Evolutionary conservation across 2,329 filamentous ascomycete genomes (phyloP).

Genomic region (Nemania abortiva): DNA sequence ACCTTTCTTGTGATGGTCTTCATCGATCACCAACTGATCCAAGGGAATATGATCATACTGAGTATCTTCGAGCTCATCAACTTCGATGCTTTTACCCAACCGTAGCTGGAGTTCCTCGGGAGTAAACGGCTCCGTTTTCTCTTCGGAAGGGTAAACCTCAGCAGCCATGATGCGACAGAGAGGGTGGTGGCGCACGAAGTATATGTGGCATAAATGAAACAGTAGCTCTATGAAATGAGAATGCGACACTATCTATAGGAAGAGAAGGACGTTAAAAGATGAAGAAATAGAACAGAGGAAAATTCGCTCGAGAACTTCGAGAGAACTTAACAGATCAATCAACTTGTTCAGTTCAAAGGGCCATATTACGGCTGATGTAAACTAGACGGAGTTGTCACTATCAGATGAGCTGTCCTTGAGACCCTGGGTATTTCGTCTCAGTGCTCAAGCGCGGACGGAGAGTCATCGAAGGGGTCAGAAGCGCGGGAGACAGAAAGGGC

Average conservation of each 20-base stretch:
- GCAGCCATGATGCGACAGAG: slow-evolving; percentile 57
- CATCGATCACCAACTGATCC: slow-evolving; percentile 64
- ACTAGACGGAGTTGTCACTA: slow-evolving; percentile 35
- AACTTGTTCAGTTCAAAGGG: slow-evolving; percentile 40
- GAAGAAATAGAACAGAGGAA: slow-evolving; percentile 33
- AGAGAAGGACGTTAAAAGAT: slow-evolving; percentile 31
- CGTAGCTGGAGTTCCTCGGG: slow-evolving; percentile 67
- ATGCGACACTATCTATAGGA: slow-evolving; percentile 21
- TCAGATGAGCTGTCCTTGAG: slow-evolving; percentile 53
- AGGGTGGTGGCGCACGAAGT: slow-evolving; percentile 30
- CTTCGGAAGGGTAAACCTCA: slow-evolving; percentile 60
- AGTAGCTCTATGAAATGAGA: slow-evolving; percentile 17
- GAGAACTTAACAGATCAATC: slow-evolving; percentile 38
- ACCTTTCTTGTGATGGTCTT: slow-evolving; percentile 65
- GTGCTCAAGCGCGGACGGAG: slow-evolving; percentile 41
- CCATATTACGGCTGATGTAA: slow-evolving; percentile 27
- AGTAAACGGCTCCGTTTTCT: slow-evolving; percentile 70
- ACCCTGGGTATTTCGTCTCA: slow-evolving; percentile 38
- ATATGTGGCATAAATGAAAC: slow-evolving; percentile 30
- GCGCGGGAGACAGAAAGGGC: slow-evolving; percentile 35
- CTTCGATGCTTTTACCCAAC: slow-evolving; percentile 58
- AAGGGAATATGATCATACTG: slow-evolving; percentile 63
- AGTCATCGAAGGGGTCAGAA: slow-evolving; percentile 51
- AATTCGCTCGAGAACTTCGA: slow-evolving; percentile 35
- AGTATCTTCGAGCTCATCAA: slow-evolving; percentile 57